These are phyloP conservation scores for Termitomyces sp. DNA, from an alignment of 768 basidiomycete genomes.

Conservation along the genomic window DNA sequence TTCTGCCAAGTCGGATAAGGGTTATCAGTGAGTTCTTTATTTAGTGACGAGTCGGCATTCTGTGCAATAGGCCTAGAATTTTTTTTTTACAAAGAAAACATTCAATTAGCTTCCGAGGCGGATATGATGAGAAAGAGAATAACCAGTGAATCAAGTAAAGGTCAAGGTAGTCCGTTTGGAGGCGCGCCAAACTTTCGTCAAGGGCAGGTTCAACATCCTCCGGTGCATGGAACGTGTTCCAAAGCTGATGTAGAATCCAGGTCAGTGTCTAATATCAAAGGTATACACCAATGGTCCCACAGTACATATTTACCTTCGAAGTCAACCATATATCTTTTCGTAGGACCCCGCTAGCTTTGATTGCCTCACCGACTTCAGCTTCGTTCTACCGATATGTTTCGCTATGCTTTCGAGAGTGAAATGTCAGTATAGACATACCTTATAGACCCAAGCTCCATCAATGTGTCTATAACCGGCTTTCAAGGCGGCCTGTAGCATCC, in stretches of 20 bases:
- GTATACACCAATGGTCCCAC: neutral
- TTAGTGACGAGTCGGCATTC: constrained; percentile 42
- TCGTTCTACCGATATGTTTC: constrained; percentile 48
- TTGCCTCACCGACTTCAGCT: constrained; percentile 60
- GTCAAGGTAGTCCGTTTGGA: constrained; percentile 25
- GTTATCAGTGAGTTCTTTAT: constrained; percentile 56
- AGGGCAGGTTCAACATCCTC: constrained; percentile 66
- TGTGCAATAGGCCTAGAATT: constrained; percentile 64
- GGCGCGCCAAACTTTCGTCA: constrained; percentile 38
- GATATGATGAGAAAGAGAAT: constrained; percentile 7
- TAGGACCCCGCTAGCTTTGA: constrained; percentile 54
- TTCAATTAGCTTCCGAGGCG: neutral
- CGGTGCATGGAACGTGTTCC: constrained; percentile 74
- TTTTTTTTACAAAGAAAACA: neutral
- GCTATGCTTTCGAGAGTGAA: neutral
- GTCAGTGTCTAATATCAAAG: neutral
- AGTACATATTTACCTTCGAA: constrained; percentile 53
- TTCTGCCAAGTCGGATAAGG: constrained; percentile 80
- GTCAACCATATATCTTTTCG: constrained; percentile 69
- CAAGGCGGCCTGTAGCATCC: constrained; percentile 45
- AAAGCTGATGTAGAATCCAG: constrained; percentile 40
- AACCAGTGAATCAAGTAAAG: constrained; percentile 82
- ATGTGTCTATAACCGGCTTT: constrained; percentile 67
- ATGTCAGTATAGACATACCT: constrained; percentile 30
- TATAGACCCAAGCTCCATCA: constrained; percentile 70